Evolutionary conservation across 2,329 filamentous ascomycete species (phyloP), one percentile per base, ranked within the genome.

Genomic region (Didymosphaeria variabile): DNA sequence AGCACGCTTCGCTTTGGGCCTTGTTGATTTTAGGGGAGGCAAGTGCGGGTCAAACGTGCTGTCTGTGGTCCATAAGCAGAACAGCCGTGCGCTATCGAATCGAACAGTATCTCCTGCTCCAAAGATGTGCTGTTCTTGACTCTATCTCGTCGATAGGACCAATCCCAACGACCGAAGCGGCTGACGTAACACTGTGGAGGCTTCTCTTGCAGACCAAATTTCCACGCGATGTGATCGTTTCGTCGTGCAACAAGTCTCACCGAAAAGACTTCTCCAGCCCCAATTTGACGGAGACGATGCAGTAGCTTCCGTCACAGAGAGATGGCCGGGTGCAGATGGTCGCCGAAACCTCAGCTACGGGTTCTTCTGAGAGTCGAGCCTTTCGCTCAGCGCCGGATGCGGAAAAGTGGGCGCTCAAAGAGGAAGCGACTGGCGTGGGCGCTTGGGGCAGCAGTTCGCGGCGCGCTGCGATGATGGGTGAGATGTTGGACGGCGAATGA

Each of bases 391-490:
- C 15, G 55, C 62, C 55, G 57, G 10, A 56, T 65, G 45, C 38
- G 62, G 59, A 13, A 57, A 55, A 51, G 59, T 46, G 62, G 23
- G 31, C 2, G 50, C 49, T 49, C 38, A 29, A 46, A 32, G 19
- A 50, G 50, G 47, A 60, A 38, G 57, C 38, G 54, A 32, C 63
- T 61, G 57, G 60, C 61, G 49, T 10, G 38, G 55, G 50, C 50
- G 57, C 60, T 40, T 55, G 55, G 55, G 32, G 60, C 60, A 65
- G 26, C 34, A 23, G 63, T 65, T 65, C 62, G 47, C 49, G 46
- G 17, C 32, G 6, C 29, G 23, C 21, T 19, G 40, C 26, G 38
- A 50, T 8, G 31, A 19, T 17, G 45, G 21, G 55, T 9, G 40
- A 45, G 52, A 26, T 6, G 34, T 21, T 13, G 36, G 38, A 53